Evolutionary conservation across 495 filamentous ascomycete species (phyloP).

Genomic region (Amniculicola lignicola): DNA sequence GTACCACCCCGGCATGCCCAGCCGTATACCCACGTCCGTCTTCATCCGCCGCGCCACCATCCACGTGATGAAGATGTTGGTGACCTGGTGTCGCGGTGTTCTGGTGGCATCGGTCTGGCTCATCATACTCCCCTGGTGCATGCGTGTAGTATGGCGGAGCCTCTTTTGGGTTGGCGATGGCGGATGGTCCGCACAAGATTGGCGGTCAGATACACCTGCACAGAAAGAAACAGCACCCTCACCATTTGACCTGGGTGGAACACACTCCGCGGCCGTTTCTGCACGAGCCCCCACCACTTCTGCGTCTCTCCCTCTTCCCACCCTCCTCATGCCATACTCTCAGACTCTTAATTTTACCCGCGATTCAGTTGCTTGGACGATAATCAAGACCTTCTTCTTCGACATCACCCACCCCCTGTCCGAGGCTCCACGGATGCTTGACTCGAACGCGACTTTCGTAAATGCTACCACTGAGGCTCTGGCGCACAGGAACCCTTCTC

Average conservation of each 20-base stretch:
- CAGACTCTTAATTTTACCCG: slow-evolving; percentile 47
- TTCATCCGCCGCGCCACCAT: slow-evolving; percentile 72
- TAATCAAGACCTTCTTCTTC: slow-evolving; percentile 45
- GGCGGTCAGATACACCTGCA: neutral
- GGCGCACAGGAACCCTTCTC: slow-evolving; percentile 39
- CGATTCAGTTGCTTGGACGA: slow-evolving; percentile 50
- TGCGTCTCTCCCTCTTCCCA: slow-evolving; percentile 30
- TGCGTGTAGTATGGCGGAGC: slow-evolving; percentile 85
- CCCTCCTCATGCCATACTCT: slow-evolving; percentile 42
- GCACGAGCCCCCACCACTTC: slow-evolving; percentile 44
- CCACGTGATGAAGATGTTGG: slow-evolving; percentile 64
- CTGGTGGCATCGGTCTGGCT: slow-evolving; percentile 88
- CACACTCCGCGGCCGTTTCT: slow-evolving; percentile 28
- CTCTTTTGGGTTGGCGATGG: slow-evolving; percentile 96
- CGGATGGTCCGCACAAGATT: slow-evolving; percentile 62
- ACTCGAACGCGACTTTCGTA: neutral
- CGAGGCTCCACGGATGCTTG: neutral
- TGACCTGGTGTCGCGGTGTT: slow-evolving; percentile 71
- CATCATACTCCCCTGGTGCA: slow-evolving; percentile 80
- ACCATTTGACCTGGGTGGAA: slow-evolving; percentile 15
- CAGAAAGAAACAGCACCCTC: neutral
- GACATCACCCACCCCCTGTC: slow-evolving; percentile 7
- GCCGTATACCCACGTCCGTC: slow-evolving; percentile 69
- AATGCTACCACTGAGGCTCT: slow-evolving; percentile 5
- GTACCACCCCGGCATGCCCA: slow-evolving; percentile 90